Conservation (phyloP, 345 rosid species). For the Mercurialis annua region DNA sequence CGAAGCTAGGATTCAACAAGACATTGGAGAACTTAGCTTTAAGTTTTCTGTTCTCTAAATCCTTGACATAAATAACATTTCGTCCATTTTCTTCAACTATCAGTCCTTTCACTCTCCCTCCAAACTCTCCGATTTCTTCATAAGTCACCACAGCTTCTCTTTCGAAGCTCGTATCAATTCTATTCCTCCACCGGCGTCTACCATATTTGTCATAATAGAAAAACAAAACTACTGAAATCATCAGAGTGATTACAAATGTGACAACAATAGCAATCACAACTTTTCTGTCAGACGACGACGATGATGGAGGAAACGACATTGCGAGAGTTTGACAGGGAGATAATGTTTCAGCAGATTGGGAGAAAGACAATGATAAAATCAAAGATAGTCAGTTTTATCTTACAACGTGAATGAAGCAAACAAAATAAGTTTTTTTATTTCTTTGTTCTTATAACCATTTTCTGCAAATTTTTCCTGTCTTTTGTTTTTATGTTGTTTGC, state of each 20-base stretch:
- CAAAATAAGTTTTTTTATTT: neutral
- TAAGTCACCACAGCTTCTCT: constrained; percentile 27
- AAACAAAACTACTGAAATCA: constrained; percentile 29
- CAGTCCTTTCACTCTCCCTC: constrained; percentile 43
- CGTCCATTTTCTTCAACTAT: constrained; percentile 43
- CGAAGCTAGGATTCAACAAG: constrained; percentile 40
- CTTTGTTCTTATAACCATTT: neutral
- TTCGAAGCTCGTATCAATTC: constrained; percentile 25
- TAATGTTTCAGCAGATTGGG: constrained; percentile 1
- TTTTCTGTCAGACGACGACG: neutral
- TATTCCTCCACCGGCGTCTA: constrained; percentile 10
- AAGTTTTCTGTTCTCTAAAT: constrained; percentile 29
- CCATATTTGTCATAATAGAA: constrained; percentile 24
- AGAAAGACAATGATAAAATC: constrained; percentile 4
- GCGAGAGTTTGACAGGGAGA: constrained; percentile 2
- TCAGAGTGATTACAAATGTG: constrained; percentile 28
- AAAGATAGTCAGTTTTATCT: constrained; percentile 8
- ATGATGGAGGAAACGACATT: constrained; percentile 17
- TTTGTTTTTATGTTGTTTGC: constrained; percentile 13
- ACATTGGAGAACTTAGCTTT: constrained; percentile 32
- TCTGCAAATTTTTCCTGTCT: constrained; percentile 5
- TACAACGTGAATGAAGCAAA: neutral
- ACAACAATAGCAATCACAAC: constrained; percentile 26
- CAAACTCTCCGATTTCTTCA: constrained; percentile 32
- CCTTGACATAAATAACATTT: constrained; percentile 55